phyloP scores from a whole-genome alignment of 208 protist species.

The Wallacemonas rigidus region DNA sequence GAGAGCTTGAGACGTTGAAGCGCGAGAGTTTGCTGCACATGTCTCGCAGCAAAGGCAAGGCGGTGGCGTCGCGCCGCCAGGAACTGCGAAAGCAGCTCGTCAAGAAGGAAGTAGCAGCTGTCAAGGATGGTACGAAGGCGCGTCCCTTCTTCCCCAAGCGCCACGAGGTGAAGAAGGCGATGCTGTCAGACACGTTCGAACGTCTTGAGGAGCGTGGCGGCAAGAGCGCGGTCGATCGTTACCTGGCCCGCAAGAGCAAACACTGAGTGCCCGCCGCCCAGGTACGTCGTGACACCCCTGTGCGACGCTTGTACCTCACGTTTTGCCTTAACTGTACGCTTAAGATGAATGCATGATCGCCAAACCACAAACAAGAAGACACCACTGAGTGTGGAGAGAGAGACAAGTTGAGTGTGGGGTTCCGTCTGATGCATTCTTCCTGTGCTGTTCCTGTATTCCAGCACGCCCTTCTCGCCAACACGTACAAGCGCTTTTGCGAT shows the following conservation, averaged over 20 bases:
- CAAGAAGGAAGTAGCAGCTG: slow-evolving; percentile 69
- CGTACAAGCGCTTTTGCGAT: too few species aligned
- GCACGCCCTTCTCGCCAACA: too few species aligned
- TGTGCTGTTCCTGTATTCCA: too few species aligned
- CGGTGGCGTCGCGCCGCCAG: slow-evolving; percentile 41
- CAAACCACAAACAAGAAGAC: too few species aligned
- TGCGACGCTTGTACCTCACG: too few species aligned
- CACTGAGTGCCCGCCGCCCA: neutral
- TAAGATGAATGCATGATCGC: too few species aligned
- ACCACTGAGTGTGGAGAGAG: too few species aligned
- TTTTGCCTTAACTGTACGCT: too few species aligned
- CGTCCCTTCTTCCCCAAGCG: slow-evolving; percentile 84
- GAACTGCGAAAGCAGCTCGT: slow-evolving; percentile 56
- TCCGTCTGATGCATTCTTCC: too few species aligned
- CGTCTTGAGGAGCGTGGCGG: slow-evolving; percentile 70
- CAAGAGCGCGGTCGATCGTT: slow-evolving; percentile 81
- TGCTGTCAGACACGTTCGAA: slow-evolving; percentile 75
- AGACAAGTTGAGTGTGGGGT: too few species aligned
- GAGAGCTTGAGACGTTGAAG: slow-evolving; percentile 70
- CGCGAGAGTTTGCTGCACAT: slow-evolving; percentile 69
- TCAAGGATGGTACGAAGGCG: slow-evolving; percentile 71
- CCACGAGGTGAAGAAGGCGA: slow-evolving; percentile 64
- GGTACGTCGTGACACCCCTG: neutral
- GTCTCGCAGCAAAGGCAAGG: slow-evolving; percentile 40
- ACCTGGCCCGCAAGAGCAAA: slow-evolving; percentile 61